A percentile compares a stretch with the other conserved stretches of the same genome.
Conservation (phyloP, 2,329 filamentous ascomycete genomes). For the Leptographium flavum region DNA sequence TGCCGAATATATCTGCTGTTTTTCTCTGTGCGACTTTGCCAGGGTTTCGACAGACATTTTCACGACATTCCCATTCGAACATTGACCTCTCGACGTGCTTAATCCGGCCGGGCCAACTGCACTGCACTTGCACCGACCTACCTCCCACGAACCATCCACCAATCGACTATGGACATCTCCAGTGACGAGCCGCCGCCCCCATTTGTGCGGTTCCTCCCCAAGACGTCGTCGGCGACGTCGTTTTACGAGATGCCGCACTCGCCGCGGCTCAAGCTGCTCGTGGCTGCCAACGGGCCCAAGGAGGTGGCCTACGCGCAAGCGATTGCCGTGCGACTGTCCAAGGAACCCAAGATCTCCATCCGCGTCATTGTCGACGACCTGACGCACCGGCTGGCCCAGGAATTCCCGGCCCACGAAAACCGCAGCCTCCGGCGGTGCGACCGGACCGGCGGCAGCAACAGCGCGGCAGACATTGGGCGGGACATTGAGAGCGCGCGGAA, state of each 20-base stretch:
- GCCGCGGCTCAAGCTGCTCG: conserved; percentile 41
- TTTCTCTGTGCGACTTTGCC: neutral
- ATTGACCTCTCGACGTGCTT: too few relatives aligned
- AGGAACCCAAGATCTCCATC: conserved; percentile 46
- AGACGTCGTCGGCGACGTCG: conserved; percentile 9
- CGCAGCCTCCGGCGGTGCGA: conserved; percentile 21
- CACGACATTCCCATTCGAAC: neutral
- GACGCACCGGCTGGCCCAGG: conserved; percentile 46
- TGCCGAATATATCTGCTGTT: neutral
- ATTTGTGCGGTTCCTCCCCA: conserved; percentile 10
- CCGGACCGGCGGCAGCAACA: conserved; percentile 10
- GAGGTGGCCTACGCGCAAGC: conserved; percentile 53
- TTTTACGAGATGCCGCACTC: conserved; percentile 13
- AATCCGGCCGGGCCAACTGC: too few relatives aligned
- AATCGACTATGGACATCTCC: conserved; percentile 5
- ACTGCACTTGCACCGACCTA: too few relatives aligned
- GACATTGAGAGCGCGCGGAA: conserved; percentile 38
- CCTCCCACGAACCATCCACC: neutral
- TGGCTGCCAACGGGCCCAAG: conserved; percentile 50
- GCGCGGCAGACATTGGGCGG: neutral
- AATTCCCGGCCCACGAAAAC: conserved; percentile 46
- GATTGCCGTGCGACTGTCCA: conserved; percentile 52
- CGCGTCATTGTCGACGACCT: conserved; percentile 52
- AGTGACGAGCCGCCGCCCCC: conserved; percentile 11
- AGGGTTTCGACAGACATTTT: neutral